A percentile compares a stretch with the other conserved stretches of the same genome.
phyloP scores from a whole-genome alignment of 768 basidiomycete species.

The Suillus clintonianus region DNA sequence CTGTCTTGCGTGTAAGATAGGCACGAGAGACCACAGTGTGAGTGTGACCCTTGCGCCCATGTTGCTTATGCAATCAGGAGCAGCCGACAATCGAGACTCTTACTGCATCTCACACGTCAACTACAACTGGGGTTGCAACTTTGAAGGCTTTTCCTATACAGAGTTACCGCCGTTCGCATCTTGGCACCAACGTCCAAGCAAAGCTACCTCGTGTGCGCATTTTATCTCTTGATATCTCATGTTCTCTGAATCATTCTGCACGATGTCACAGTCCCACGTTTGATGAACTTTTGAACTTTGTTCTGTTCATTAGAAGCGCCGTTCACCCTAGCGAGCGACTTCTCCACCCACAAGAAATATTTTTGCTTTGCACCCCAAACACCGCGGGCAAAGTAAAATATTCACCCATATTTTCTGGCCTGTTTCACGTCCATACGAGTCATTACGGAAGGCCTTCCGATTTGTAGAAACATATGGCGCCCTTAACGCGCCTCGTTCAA shows the following conservation, averaged over 20 bases:
- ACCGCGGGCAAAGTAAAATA: background rate
- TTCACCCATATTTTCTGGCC: background rate
- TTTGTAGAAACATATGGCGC: background rate
- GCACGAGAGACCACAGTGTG: background rate
- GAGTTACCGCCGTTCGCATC: background rate
- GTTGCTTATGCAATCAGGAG: background rate
- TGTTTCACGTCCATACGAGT: background rate
- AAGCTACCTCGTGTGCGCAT: background rate
- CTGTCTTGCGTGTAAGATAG: background rate
- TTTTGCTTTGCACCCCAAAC: background rate
- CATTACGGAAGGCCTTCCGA: background rate
- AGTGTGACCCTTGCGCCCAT: background rate
- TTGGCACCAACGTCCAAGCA: background rate
- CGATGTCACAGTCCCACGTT: background rate
- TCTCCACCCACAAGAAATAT: background rate
- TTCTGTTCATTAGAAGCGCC: background rate
- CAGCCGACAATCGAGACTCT: background rate
- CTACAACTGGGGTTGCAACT: background rate
- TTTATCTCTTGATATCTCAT: background rate
- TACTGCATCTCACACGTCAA: background rate
- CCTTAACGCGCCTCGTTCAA: background rate
- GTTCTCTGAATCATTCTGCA: background rate
- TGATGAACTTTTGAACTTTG: background rate
- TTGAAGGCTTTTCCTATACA: background rate
- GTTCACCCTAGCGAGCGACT: background rate